phyloP scores from a whole-genome alignment of 495 filamentous ascomycete species.

The Neurospora discreta region DNA sequence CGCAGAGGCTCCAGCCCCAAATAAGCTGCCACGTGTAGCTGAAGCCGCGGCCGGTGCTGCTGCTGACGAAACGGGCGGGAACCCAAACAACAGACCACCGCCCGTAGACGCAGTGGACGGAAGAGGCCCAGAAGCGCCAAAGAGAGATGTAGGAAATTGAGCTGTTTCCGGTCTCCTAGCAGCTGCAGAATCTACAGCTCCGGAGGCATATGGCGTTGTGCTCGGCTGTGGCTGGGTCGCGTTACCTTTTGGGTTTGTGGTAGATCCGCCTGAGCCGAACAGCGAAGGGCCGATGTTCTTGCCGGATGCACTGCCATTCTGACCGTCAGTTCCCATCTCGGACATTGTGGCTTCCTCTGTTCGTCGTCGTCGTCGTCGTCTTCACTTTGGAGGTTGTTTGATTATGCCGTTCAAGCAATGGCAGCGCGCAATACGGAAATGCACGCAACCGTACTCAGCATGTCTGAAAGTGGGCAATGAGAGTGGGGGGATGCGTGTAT shows the following conservation, averaged over 20 bases:
- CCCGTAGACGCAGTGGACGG: background rate
- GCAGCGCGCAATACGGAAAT: no score
- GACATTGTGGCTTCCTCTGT: background rate
- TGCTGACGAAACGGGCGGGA: background rate
- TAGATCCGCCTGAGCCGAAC: background rate
- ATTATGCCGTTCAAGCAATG: background rate
- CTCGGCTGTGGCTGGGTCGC: background rate
- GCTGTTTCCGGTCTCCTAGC: background rate
- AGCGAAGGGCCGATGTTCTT: background rate
- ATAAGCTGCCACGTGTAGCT: background rate
- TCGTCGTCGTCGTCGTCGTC: background rate
- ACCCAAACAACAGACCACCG: background rate
- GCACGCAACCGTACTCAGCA: no score
- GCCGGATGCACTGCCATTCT: background rate
- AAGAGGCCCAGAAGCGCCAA: background rate
- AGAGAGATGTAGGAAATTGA: background rate
- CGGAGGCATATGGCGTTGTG: background rate
- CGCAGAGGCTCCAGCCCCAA: background rate
- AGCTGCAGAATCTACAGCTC: background rate
- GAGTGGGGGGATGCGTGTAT: background rate
- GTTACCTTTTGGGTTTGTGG: background rate
- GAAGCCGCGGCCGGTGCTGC: background rate
- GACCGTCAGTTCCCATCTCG: background rate
- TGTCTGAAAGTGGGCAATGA: background rate
- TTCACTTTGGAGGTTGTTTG: background rate